Base-by-base conservation (phyloP, 352 stramenopile species). In the Globisporangium yorkense region DNA sequence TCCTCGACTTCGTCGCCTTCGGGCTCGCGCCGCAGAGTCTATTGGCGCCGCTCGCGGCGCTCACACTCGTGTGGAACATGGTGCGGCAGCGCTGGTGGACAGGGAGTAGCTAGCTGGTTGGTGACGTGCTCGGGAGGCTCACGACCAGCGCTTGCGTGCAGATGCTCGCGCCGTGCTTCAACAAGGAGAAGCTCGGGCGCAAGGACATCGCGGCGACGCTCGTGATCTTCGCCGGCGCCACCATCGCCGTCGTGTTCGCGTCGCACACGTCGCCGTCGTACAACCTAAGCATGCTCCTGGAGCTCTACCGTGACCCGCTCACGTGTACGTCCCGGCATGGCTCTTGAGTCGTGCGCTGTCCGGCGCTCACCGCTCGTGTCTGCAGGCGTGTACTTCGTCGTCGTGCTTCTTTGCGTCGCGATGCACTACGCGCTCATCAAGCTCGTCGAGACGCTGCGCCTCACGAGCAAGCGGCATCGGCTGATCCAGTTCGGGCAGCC, bases 61-160 rank as follows among this genome's bases (percentile, higher is more conserved):
- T 97, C n/a, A 95, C 86, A 41, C 76, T 97, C 12, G 90, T 96
- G 18, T 97, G 87, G 82, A 97, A 97, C 65, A 92, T 96, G 70
- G 72, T 94, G 55, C 46, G 57, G 9, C 20, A 56, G 16, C n/a
- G 31, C 6, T 51, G 51, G 18, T 57, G 44, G 45, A 27, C 24
- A 27, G 24, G 24, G 24, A 27, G 24, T 27, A 27, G 24, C 24
- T 27, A 27, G 24, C 2, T 27, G 24, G 24, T 27, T 44, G 15
- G 1, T 2, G 20, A 27, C 24, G 31, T 35, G 31, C 31, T 35
- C 31, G 31, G 35, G 12, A 27, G n/a, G 8, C 43, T 48, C 8
- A 48, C 20, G 7, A 1, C 5, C 18, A 29, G 48, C 7, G 40
- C 3, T 12, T 35, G 27, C 47, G 16, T 45, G 21, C 46, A 87